Base-by-base conservation (phyloP, 140 eudicot species). In the Artemisia princeps region DNA sequence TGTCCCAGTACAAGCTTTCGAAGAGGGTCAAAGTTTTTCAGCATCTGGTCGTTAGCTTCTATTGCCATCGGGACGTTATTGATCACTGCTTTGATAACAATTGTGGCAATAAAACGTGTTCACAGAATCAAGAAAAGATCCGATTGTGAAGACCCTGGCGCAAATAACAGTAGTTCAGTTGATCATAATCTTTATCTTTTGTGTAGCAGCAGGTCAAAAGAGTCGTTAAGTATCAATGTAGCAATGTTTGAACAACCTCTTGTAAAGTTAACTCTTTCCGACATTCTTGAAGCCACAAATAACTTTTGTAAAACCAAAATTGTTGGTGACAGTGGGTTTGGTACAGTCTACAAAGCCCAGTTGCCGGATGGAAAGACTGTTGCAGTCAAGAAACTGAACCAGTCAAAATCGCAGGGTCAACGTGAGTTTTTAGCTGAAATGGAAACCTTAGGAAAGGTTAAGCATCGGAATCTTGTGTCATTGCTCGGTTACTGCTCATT, bases 181-280 rank as follows among this genome's bases (percentile, higher is more conserved):
- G 84, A 83, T 67, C 86, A 77, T 17, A 81, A 84, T 64, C 79
- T 79, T 9, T 78, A 83, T 69, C 81, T 86, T 64, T 75, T 76
- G 79, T 81, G 82, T 33, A 83, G 84, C 82, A 85, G 95, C 84
- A 79, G 78, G 62, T 86, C 95, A 3, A 89, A 86, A 55, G 97
- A 89, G 72, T 84, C 97, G 23, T 78, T 89, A 14, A 89, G 97
- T 75, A 89, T 89, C 26, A 89, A 89, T 53, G 66, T 86, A 11
- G 97, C 95, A 1, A 86, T 84, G 88, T 89, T 89, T 55, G 95
- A 89, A 72, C 89, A 84, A 68, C 82, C 94, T 1, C 81, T 89
- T 0, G 80, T 80, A 2, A 84, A 81, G 64, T 55, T 89, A 40
- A 89, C 95, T 0, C 75, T 80, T 17, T 83, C 74, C 0, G 95